phyloP scores from a whole-genome alignment of 768 basidiomycete species.

The Rhodotorula diobovata region DNA sequence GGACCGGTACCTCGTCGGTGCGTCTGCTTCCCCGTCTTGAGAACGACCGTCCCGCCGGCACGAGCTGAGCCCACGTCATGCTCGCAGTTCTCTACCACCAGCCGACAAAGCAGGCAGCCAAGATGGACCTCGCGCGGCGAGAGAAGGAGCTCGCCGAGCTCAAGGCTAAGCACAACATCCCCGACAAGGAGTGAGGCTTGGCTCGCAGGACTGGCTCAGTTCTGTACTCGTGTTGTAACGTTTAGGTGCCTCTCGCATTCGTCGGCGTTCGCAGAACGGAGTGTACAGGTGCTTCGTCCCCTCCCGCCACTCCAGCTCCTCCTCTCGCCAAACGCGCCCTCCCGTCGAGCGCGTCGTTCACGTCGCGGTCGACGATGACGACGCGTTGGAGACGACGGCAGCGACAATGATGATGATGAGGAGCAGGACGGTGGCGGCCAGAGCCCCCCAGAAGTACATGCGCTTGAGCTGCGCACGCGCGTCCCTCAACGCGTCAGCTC shows the following conservation, averaged over 20 bases:
- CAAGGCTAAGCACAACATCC: slow-evolving; percentile 78
- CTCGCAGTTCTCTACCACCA: slow-evolving; percentile 81
- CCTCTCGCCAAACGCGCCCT: too few species aligned
- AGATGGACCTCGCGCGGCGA: slow-evolving; percentile 81
- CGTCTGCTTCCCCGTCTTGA: slow-evolving; percentile 35
- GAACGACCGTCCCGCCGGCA: background rate
- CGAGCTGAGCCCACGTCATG: background rate
- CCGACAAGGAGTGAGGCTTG: slow-evolving; percentile 55
- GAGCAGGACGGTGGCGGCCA: background rate
- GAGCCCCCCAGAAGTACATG: background rate
- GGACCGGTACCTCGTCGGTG: slow-evolving; percentile 89
- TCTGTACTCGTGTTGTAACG: too few species aligned
- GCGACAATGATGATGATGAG: background rate
- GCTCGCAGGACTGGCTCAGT: too few species aligned
- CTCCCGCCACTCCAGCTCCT: too few species aligned
- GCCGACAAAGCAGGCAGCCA: slow-evolving; percentile 83
- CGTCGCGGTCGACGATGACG: too few species aligned
- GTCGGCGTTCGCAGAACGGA: too few species aligned
- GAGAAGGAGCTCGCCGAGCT: slow-evolving; percentile 83
- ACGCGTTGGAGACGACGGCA: too few species aligned
- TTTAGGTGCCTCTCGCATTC: too few species aligned
- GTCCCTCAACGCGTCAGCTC: background rate
- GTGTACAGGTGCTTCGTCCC: too few species aligned
- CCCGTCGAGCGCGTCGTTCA: too few species aligned
- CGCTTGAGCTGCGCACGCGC: background rate